Conservation (phyloP, 2,329 filamentous ascomycete species). For the Aspergillus melleus region DNA sequence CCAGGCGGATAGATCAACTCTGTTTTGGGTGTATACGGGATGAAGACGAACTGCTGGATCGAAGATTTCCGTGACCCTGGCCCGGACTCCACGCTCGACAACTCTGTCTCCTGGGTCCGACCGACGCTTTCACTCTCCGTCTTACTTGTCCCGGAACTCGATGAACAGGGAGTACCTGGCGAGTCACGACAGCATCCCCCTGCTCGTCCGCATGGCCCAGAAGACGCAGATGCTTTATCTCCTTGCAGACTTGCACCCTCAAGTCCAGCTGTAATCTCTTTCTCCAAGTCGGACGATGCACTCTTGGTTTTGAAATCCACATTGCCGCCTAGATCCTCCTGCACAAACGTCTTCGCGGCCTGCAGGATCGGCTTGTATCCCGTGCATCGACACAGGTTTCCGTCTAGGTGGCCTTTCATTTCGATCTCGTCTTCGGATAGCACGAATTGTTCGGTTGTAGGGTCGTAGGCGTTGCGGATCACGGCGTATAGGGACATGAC, state of each 20-base stretch:
- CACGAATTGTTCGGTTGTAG: conserved; percentile 68
- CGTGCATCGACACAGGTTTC: conserved; percentile 84
- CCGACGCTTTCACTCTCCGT: neutral
- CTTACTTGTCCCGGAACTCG: neutral
- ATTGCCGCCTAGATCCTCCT: conserved; percentile 51
- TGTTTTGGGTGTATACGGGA: conserved; percentile 82
- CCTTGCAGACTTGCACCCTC: neutral
- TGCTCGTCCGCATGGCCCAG: conserved; percentile 24
- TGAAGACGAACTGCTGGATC: conserved; percentile 81
- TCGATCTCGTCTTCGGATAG: conserved; percentile 77
- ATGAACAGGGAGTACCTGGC: conserved; percentile 8
- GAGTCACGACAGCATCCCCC: conserved; percentile 28
- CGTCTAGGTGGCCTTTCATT: conserved; percentile 68
- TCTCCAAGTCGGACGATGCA: neutral
- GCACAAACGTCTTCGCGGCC: conserved; percentile 73
- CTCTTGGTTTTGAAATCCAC: conserved; percentile 1
- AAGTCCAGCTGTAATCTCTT: neutral
- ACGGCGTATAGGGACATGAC: conserved; percentile 60
- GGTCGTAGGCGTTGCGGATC: conserved; percentile 65
- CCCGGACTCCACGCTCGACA: neutral
- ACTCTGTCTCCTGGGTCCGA: neutral
- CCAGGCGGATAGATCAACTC: conserved; percentile 85
- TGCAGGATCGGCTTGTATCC: conserved; percentile 85
- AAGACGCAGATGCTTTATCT: neutral
- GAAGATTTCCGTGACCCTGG: conserved; percentile 13